Conservation (phyloP, 495 filamentous ascomycete genomes). For the Glarea lozoyensis region DNA sequence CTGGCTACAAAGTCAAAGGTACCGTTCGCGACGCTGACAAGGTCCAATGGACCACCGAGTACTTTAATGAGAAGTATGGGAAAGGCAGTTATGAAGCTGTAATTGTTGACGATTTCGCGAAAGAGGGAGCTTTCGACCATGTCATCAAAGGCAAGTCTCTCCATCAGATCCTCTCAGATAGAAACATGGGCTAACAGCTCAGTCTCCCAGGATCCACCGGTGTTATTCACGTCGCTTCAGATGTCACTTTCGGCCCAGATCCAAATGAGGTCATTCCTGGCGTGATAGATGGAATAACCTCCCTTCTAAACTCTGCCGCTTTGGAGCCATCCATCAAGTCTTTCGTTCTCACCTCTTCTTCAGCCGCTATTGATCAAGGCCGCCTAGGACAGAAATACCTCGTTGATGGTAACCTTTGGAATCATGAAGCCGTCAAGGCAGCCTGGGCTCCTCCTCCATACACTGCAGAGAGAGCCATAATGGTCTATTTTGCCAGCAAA, state of each 20-base stretch:
- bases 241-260: conserved; percentile 27
- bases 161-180: background rate
- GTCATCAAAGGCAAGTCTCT: conserved; percentile 27
- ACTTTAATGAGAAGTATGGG: conserved; percentile 34
- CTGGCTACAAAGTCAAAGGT: conserved; percentile 43
- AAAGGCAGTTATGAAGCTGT: conserved; percentile 27
- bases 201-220: conserved; percentile 16
- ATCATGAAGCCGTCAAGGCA: too few species aligned
- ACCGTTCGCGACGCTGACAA: conserved; percentile 36
- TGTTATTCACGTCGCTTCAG: conserved; percentile 36
- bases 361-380: too few species aligned
- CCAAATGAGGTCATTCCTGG: conserved; percentile 34
- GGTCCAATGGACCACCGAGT: conserved; percentile 30
- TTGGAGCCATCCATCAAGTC: conserved; percentile 32
- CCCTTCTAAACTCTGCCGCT: conserved; percentile 33
- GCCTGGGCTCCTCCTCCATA: too few species aligned
- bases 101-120: conserved; percentile 29
- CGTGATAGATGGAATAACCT: conserved; percentile 26
- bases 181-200: conserved; percentile 5
- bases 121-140: conserved; percentile 29
- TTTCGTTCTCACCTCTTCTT: conserved; percentile 44
- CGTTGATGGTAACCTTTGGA: too few species aligned
- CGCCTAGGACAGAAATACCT: too few species aligned
- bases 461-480: too few species aligned
- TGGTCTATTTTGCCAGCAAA: too few species aligned